These are phyloP conservation scores for Aspergillus cavernicola DNA, from an alignment of 495 filamentous ascomycete genomes.

Conservation along the genomic window DNA sequence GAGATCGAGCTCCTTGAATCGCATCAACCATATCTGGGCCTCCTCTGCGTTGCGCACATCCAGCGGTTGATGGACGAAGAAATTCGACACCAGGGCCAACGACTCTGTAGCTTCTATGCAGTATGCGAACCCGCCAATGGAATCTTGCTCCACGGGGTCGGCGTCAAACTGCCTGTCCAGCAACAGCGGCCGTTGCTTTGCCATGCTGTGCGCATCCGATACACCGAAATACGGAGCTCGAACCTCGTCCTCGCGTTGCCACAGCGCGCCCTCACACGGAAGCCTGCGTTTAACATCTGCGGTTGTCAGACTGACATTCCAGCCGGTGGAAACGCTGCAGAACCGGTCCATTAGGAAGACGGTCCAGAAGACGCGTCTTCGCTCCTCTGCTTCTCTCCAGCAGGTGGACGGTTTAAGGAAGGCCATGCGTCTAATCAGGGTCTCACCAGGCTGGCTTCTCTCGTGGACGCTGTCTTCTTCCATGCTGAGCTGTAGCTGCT, in stretches of 20 bases:
- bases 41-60: constrained; percentile 9
- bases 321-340: constrained; percentile 26
- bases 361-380: constrained; percentile 24
- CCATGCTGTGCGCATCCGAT: constrained; percentile 2
- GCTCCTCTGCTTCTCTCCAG: constrained; percentile 25
- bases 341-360: constrained; percentile 29
- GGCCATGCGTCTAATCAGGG: constrained; percentile 30
- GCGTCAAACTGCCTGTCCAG: neutral
- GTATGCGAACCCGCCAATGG: constrained; percentile 19
- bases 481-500: constrained; percentile 23
- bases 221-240: constrained; percentile 24
- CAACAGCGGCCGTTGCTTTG: neutral
- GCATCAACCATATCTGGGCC: constrained; percentile 16
- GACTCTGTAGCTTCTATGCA: constrained; percentile 21
- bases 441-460: constrained; percentile 9
- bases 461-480: constrained; percentile 17
- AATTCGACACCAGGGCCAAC: constrained; percentile 15
- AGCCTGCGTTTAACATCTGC: constrained; percentile 38
- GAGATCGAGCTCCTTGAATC: constrained; percentile 14
- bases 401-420: constrained; percentile 24
- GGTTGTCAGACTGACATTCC: constrained; percentile 22
- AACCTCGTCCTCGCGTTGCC: constrained; percentile 19
- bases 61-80: constrained; percentile 20
- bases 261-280: constrained; percentile 30
- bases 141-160: constrained; percentile 4